Evolutionary conservation across 2,329 filamentous ascomycete species (phyloP).

Genomic region (Dactylellina haptotyla): DNA sequence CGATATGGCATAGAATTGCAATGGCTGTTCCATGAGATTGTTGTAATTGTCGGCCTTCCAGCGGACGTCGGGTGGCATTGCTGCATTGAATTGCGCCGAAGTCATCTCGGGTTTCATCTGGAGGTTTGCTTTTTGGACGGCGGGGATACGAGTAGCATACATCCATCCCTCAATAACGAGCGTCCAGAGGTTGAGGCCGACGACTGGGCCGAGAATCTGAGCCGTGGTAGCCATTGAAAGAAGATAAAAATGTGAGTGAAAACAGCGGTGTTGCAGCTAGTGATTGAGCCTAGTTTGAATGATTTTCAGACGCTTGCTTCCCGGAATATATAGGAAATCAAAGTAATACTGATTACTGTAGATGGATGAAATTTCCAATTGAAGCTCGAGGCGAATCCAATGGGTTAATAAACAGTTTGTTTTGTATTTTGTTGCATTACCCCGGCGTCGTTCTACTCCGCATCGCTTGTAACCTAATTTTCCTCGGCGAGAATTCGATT

Average conservation of each 20-base stretch:
- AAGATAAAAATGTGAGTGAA: no score
- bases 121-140: constrained; percentile 59
- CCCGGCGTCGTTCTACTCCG: background rate
- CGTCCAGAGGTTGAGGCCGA: constrained; percentile 62
- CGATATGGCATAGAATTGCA: constrained; percentile 63
- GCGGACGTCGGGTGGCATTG: constrained; percentile 58
- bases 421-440: background rate
- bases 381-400: background rate
- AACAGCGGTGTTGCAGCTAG: background rate
- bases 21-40: constrained; percentile 64
- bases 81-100: constrained; percentile 57
- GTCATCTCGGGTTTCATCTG: constrained; percentile 55
- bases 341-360: background rate
- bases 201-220: constrained; percentile 58
- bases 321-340: background rate
- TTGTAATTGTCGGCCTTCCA: constrained; percentile 64
- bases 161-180: constrained; percentile 63
- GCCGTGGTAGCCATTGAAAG: constrained; percentile 6
- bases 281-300: background rate
- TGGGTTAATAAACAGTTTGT: background rate
- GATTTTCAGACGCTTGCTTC: background rate
- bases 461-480: background rate
- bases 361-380: constrained; percentile 5
- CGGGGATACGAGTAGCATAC: constrained; percentile 62
- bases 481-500: background rate